A percentile compares a stretch with the other conserved stretches of the same genome.
Conservation (phyloP, 495 filamentous ascomycete genomes). For the Penicillium canariense region DNA sequence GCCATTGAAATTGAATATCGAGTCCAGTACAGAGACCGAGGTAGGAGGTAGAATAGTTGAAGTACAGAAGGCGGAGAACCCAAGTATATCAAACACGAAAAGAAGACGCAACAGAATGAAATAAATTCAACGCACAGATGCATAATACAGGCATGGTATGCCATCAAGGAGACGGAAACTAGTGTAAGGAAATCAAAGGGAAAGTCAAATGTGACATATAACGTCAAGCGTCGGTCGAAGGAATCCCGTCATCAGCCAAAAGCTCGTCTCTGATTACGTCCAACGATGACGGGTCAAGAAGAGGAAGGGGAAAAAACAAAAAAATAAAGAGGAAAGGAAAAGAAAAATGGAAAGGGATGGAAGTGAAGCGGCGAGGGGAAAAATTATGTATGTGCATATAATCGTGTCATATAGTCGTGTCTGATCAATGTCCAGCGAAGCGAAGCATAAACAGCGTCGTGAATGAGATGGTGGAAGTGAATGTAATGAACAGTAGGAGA, state of each 20-base stretch:
- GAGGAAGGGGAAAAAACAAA: conserved; percentile 1
- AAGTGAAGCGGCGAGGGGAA: neutral
- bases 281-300: neutral
- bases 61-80: too few relatives aligned
- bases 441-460: conserved; percentile 15
- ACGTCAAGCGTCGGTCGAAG: neutral
- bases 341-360: conserved; percentile 8
- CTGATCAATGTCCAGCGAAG: conserved; percentile 24
- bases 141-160: conserved; percentile 13
- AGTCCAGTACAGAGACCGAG: too few relatives aligned
- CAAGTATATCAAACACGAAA: too few relatives aligned
- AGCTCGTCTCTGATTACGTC: neutral
- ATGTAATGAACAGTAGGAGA: neutral
- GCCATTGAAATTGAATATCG: too few relatives aligned
- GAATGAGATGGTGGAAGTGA: neutral
- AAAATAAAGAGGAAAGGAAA: conserved; percentile 5
- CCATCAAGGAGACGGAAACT: neutral
- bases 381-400: conserved; percentile 34
- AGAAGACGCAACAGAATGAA: too few relatives aligned
- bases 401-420: conserved; percentile 37
- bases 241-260: neutral
- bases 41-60: too few relatives aligned
- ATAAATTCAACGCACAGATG: too few relatives aligned
- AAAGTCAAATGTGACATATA: conserved; percentile 7
- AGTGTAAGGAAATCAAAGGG: neutral